These are phyloP conservation scores for Aristolochia contorta DNA, from an alignment of 164 flowering plant genomes.

Conservation along the genomic window DNA sequence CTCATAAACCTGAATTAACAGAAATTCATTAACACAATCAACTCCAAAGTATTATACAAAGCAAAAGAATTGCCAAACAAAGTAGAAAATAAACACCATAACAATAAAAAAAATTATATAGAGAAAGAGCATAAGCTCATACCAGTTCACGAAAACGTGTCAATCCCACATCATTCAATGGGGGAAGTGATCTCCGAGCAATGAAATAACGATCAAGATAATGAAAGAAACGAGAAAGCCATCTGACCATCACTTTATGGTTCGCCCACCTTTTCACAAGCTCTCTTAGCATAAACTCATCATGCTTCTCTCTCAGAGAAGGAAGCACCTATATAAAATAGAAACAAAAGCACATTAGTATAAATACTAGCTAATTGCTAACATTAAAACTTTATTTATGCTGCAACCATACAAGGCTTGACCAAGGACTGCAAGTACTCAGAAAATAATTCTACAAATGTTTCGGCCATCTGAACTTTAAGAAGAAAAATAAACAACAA, in stretches of 20 bases:
- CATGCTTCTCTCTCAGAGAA: conserved; percentile 83
- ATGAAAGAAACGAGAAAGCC: conserved; percentile 89
- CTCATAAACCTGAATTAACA: conserved; percentile 7
- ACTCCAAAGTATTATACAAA: neutral
- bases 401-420: too few relatives aligned
- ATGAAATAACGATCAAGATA: conserved; percentile 90
- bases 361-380: neutral
- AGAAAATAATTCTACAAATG: too few relatives aligned
- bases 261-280: conserved; percentile 92
- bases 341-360: neutral
- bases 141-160: conserved; percentile 91
- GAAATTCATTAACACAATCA: neutral
- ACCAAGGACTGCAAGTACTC: too few relatives aligned
- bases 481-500: too few relatives aligned
- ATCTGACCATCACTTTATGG: conserved; percentile 92
- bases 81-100: neutral
- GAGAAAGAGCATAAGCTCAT: conserved; percentile 1
- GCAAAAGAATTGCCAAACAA: neutral
- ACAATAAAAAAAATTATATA: neutral
- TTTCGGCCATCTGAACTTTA: too few relatives aligned
- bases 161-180: conserved; percentile 87
- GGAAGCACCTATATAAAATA: conserved; percentile 56
- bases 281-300: conserved; percentile 90
- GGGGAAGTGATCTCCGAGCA: conserved; percentile 77
- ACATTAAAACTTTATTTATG: neutral